Evolutionary conservation across 495 filamentous ascomycete species (phyloP).

Genomic region (Aspergillus cavernicola): DNA sequence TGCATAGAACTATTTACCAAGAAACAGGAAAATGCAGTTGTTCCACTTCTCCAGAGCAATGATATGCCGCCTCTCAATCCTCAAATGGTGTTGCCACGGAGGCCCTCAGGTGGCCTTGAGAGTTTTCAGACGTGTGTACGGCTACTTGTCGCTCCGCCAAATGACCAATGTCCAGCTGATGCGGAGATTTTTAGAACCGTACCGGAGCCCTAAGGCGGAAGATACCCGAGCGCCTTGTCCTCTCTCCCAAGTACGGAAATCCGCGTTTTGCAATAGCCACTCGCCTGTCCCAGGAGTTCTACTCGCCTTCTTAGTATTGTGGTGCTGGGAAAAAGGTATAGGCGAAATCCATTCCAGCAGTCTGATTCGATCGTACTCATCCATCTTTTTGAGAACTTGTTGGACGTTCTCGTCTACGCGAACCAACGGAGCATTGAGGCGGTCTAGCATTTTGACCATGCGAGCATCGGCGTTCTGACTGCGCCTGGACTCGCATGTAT

Average conservation of each 20-base stretch:
- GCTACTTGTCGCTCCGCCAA: too few species aligned
- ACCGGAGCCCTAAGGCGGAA: slow-evolving; percentile 30
- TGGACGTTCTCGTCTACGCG: slow-evolving; percentile 4
- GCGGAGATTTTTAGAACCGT: too few species aligned
- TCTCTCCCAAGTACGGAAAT: slow-evolving; percentile 15
- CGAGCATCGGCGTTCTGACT: slow-evolving; percentile 4
- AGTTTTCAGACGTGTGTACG: too few species aligned
- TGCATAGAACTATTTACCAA: too few species aligned
- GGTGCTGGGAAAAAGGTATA: slow-evolving; percentile 19
- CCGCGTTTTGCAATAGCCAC: slow-evolving; percentile 16
- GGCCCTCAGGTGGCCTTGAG: too few species aligned
- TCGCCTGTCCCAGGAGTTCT: slow-evolving; percentile 18
- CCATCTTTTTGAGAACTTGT: slow-evolving; percentile 6
- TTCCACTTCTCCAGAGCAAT: too few species aligned
- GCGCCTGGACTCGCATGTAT: slow-evolving; percentile 3
- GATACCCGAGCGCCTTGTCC: slow-evolving; percentile 8
- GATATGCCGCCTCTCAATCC: too few species aligned
- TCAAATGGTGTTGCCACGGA: too few species aligned
- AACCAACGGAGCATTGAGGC: neutral
- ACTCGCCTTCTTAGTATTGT: slow-evolving; percentile 13
- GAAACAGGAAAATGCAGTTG: too few species aligned
- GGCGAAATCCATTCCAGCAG: slow-evolving; percentile 23
- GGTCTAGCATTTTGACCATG: slow-evolving; percentile 4
- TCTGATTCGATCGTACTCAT: slow-evolving; percentile 9
- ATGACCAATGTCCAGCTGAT: too few species aligned